Evolutionary conservation across 805 yeast genomes (phyloP), one percentile per base, ranked within the genome.

Genomic region (Kuraishia hungarica): DNA sequence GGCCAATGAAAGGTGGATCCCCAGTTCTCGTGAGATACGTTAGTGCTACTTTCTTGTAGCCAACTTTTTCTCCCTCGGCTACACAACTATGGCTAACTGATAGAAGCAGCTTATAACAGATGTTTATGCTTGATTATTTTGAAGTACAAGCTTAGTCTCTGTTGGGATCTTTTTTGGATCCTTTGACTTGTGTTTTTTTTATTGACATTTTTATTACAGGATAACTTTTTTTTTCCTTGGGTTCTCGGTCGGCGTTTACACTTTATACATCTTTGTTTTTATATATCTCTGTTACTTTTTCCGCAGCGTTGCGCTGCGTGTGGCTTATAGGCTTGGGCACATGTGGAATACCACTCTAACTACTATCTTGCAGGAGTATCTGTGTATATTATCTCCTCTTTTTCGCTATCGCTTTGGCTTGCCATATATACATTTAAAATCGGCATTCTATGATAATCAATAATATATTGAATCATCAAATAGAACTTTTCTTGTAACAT

Each of bases 1-100:
- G 81, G 69, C 71, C 55, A 73, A 78, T 58, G 62, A 71, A 53
- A 61, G 80, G 53, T 79, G 82, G 82, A 52, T 72, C 53, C 55
- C 63, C 7, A n/a, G 2, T 22, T 19, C 50, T 6, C 43, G 4
- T 13, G 3, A 17, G 11, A 3, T 7, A 17, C 17, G n/a, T 35
- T 35, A 13, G 17, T 17, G 17, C n/a, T 15, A 35, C 17, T 10
- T 26, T 26, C 10, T 6, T 26, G 29, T 26, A 10, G 29, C 29
- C 8, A n/a, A n/a, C n/a, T 26, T 6, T 26, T 26, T 5, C 29
- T 6, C 5, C 29, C 10, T 26, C 29, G 10, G 8, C 29, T 6
- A 26, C 10, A 26, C 5, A 5, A 10, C 29, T 26, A 10, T 26
- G 10, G 5, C 29, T 26, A 26, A 10, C 29, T 26, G 10, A 6